Evolutionary conservation across 2,329 filamentous ascomycete species (phyloP).

Genomic region (Ophiostoma tasmaniense): DNA sequence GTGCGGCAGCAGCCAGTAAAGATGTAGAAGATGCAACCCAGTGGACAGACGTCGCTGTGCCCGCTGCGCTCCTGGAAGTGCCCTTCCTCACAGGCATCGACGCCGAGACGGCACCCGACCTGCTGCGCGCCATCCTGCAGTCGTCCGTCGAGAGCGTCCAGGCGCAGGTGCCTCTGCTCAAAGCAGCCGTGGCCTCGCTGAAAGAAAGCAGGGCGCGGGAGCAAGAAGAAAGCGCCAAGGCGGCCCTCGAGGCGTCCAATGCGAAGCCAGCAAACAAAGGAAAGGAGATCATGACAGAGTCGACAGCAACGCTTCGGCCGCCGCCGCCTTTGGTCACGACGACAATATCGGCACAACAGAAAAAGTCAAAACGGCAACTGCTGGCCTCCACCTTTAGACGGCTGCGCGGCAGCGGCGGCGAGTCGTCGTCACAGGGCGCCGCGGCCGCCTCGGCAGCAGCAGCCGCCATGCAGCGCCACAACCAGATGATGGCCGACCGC

Average conservation of each 20-base stretch:
- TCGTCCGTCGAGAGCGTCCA: conserved; percentile 40
- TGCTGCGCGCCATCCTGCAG: conserved; percentile 30
- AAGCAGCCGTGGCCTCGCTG: neutral
- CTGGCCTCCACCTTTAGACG: neutral
- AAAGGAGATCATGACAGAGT: neutral
- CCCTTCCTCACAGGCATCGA: conserved; percentile 26
- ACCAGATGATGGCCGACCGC: neutral
- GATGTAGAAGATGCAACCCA: conserved; percentile 6
- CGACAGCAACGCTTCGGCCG: neutral
- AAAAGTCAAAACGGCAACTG: neutral
- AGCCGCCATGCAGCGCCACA: conserved; percentile 7
- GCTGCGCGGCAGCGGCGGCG: neutral
- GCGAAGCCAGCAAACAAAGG: neutral
- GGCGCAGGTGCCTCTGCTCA: conserved; percentile 25
- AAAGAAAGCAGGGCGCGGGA: neutral
- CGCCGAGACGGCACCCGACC: conserved; percentile 22
- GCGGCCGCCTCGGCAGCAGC: conserved; percentile 18
- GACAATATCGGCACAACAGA: neutral
- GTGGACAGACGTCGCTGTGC: conserved; percentile 42
- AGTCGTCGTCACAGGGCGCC: neutral
- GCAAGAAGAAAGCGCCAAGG: neutral
- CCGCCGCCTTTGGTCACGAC: neutral
- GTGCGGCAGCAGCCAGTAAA: neutral
- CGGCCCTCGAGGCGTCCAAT: neutral
- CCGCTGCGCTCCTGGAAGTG: conserved; percentile 32